Evolutionary conservation across 202 grass and related monocot genomes (phyloP).

Genomic region (Dendrocalamus latiflorus): DNA sequence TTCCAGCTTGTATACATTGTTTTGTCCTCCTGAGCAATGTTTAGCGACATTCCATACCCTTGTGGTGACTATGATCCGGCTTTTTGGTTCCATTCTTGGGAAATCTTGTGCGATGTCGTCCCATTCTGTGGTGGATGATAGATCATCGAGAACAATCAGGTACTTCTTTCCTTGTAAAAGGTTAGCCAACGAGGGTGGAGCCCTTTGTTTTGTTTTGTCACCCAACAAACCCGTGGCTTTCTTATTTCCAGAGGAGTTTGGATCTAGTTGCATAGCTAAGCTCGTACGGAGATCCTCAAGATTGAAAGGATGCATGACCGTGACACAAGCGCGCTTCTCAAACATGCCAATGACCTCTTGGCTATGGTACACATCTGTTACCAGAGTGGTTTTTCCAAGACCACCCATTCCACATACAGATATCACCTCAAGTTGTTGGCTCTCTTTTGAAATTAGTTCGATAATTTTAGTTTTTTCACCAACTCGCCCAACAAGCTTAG

Average conservation of each 20-base stretch:
- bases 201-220: background rate
- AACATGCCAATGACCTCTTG: background rate
- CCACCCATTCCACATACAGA: background rate
- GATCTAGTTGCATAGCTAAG: background rate
- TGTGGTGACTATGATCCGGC: conserved; percentile 11
- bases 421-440: background rate
- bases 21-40: too few species aligned
- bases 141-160: background rate
- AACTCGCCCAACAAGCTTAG: background rate
- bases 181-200: too few species aligned
- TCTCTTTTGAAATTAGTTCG: background rate
- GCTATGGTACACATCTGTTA: background rate
- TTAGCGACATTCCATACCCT: background rate
- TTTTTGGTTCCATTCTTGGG: rapidly evolving
- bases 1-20: too few species aligned
- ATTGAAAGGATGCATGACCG: background rate
- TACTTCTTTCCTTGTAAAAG: too few species aligned
- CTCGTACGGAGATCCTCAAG: background rate
- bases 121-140: background rate
- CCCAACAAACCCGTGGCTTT: background rate
- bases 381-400: background rate
- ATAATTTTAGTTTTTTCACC: background rate
- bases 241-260: background rate
- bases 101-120: rapidly evolving
- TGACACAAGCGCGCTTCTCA: background rate